Percentiles rank a stretch among this genome's conserved stretches.
Conservation (phyloP, 257 asterid species). For the Solanum clarkiae region DNA sequence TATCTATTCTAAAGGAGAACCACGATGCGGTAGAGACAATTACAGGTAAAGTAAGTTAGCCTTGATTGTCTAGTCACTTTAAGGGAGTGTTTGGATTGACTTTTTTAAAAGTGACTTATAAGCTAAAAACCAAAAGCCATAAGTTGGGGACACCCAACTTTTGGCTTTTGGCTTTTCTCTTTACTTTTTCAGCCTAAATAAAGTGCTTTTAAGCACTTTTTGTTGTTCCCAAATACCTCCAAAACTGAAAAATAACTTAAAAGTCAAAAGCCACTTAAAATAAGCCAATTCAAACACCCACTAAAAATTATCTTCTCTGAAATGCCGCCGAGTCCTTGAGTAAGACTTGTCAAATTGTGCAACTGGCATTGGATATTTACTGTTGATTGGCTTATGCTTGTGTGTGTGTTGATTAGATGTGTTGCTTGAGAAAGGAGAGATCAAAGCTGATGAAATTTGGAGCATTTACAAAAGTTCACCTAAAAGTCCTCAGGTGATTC, state of each 20-base stretch:
- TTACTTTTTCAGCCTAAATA: no score
- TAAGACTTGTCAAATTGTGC: background rate
- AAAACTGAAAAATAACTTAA: no score
- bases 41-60: constrained; percentile 41
- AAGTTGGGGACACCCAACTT: no score
- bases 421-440: constrained; percentile 79
- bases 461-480: constrained; percentile 49
- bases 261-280: no score
- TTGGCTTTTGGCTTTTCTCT: no score
- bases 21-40: constrained; percentile 78
- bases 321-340: background rate
- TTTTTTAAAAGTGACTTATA: no score
- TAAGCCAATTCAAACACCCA: no score
- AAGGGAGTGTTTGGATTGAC: background rate
- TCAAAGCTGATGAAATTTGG: constrained; percentile 85
- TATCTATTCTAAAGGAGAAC: constrained; percentile 47
- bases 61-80: constrained; percentile 4
- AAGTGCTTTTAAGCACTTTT: no score
- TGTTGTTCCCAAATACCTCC: no score
- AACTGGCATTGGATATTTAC: background rate
- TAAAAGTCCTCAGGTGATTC: constrained; percentile 62
- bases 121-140: no score
- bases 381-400: constrained; percentile 14
- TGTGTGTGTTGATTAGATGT: constrained; percentile 44
- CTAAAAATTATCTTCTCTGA: background rate